Evolutionary conservation across 208 protist species (phyloP), one percentile per base, ranked within the genome.

Genomic region (Crithidia fasciculata): DNA sequence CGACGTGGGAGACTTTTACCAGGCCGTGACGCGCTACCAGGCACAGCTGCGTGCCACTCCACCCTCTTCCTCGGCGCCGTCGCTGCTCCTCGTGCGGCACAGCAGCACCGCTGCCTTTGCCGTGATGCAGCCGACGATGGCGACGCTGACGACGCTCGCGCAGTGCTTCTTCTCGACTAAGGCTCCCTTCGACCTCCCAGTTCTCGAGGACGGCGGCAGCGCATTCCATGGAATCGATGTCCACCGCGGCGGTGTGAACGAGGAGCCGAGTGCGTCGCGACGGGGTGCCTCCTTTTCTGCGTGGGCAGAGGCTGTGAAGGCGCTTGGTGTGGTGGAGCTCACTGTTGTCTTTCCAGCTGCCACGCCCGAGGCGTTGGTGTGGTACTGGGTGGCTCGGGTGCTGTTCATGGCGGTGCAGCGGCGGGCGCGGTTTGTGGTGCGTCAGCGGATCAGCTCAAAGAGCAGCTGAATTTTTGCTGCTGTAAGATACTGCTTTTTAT

Each of bases 301-400:
- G 0, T 74, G 60, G 61, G 64, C 66, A 45, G 60, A 74, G 43
- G 62, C 54, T 8, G 66, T 73, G 18, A 40, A 49, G 19, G 77
- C 74, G 43, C n/a, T 66, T 39, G 78, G 62, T 5, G 77, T 89
- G 45, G 49, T 45, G 16, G 86, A 93, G 65, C 56, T 95, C 8
- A 74, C 85, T 45, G 78, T 81, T 36, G 65, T 86, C 18, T 90
- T 95, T 53, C 44, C 77, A 2, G 82, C 85, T n/a, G 36, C 81
- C 18, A 81, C 83, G 37, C 49, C 83, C 19, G 82, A 89, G 49
- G 67, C 75, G 44, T 57, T 74, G 41, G 88, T 85, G 82, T 65
- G 89, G 69, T 80, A 81, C 64, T 91, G 90, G 79, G 81, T 82
- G 19, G 74, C 81, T 50, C 81, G 76, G 36, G 47, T 92, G 28